phyloP scores from a whole-genome alignment of 495 filamentous ascomycete species.

The Aspergillus conjunctus region DNA sequence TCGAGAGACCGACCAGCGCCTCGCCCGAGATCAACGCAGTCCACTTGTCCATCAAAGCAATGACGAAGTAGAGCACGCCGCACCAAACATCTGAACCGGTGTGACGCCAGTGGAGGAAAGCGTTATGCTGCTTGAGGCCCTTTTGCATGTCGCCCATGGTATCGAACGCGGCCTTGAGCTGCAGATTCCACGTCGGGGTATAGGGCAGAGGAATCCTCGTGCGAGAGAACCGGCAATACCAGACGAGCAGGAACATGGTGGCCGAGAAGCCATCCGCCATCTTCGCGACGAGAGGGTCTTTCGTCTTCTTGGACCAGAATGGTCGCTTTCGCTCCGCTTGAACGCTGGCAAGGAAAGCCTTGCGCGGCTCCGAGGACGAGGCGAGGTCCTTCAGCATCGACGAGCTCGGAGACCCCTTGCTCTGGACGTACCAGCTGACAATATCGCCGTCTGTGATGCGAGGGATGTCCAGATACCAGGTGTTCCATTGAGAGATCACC shows the following conservation, averaged over 20 bases:
- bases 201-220: conserved; percentile 22
- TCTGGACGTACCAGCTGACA: conserved; percentile 21
- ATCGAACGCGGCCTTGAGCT: conserved; percentile 23
- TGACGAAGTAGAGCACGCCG: conserved; percentile 23
- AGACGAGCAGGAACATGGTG: conserved; percentile 22
- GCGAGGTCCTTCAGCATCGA: conserved; percentile 15
- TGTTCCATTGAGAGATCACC: conserved; percentile 22
- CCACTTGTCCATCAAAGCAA: conserved; percentile 24
- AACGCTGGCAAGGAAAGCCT: conserved; percentile 18
- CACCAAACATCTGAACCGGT: conserved; percentile 25
- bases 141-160: conserved; percentile 26
- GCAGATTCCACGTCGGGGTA: conserved; percentile 24
- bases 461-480: conserved; percentile 21
- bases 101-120: conserved; percentile 25
- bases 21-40: conserved; percentile 20
- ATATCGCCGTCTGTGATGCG: conserved; percentile 23
- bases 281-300: conserved; percentile 11
- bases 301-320: conserved; percentile 19
- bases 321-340: conserved; percentile 8
- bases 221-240: conserved; percentile 23
- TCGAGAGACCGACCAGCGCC: conserved; percentile 21
- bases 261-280: conserved; percentile 21
- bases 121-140: conserved; percentile 19
- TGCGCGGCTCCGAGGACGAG: conserved; percentile 15
- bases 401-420: not conserved